A percentile compares a stretch with the other conserved stretches of the same genome.
Conservation (phyloP, 345 rosid species). For the Sonneratia caseolaris region DNA sequence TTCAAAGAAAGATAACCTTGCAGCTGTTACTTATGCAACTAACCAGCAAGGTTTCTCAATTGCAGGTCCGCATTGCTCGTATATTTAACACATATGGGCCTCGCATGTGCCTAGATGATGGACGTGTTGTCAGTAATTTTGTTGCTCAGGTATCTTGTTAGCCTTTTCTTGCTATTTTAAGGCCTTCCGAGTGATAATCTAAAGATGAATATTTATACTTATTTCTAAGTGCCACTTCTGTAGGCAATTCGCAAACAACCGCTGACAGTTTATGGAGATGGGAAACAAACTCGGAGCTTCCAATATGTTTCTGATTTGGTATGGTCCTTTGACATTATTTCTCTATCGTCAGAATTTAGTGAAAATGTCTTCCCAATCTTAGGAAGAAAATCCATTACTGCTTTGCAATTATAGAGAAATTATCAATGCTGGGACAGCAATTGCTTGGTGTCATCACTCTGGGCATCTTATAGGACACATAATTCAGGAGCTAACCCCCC, state of each 20-base stretch:
- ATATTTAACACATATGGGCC: conserved; percentile 98
- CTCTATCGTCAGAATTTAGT: background rate
- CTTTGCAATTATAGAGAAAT: background rate
- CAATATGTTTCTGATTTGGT: conserved; percentile 98
- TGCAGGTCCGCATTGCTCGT: conserved; percentile 97
- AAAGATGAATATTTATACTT: background rate
- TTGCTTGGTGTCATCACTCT: background rate
- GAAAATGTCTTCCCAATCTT: background rate
- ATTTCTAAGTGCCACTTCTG: conserved; percentile 4
- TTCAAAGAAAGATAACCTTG: background rate
- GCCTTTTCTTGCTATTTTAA: background rate
- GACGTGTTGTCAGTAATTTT: conserved; percentile 99
- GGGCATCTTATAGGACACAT: background rate
- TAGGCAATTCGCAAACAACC: conserved; percentile 85
- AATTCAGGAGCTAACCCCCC: background rate
- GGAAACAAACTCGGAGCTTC: conserved; percentile 98
- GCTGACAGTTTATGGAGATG: conserved; percentile 95
- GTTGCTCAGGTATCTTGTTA: conserved; percentile 69
- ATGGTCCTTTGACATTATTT: conserved; percentile 7
- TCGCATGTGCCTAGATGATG: conserved; percentile 97
- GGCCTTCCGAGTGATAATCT: background rate
- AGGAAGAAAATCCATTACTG: background rate
- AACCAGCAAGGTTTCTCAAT: conserved; percentile 7
- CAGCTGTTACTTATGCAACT: background rate
- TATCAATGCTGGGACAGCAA: background rate